Evolutionary conservation across 306 rosid species (phyloP), one percentile per base, ranked within the genome.

Genomic region (Erythrophleum fordii): DNA sequence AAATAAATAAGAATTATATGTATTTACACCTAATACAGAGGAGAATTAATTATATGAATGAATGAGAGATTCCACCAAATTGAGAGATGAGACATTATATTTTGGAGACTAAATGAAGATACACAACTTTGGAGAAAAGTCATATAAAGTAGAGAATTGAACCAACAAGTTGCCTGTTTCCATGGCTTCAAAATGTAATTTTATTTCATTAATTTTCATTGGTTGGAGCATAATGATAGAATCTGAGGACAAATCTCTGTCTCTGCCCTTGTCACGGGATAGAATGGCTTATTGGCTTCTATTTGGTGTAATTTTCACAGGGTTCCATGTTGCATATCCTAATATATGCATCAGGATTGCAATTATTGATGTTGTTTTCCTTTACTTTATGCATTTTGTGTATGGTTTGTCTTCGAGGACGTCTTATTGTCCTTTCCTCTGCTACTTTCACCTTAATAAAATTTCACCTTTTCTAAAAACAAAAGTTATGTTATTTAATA

Each of bases 341-440:
- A 18, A 6, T 51, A 18, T 9, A 23, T 58, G 67, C 62, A 34
- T 31, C 22, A 23, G 18, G 64, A 52, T 74, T 62, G 13, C 64
- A 14, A 25, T 12, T 37, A 37, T 66, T 42, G 42, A 34, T 69
- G 28, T 35, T 59, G 28, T 77, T 77, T 62, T 62, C 55, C 65
- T 51, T 26, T 28, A 56, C 67, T 67, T 74, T 28, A 26, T 35
- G 31, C 59, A 73, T 64, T 46, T 77, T 44, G 28, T 65, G 9
- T 75, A 66, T 73, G 23, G 39, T 49, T 14, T 51, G 56, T 41
- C 45, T 71, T 5, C 48, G 65, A 59, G 42, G 52, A 37, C 53
- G 5, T 20, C 10, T 22, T 61, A 5, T 1, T 28, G 39, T 60
- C 23, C 42, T 22, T 59, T 31, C 35, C 11, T 29, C 1, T 70